Conservation (phyloP, 192 early-diverging fungal species). For the Gaertneriomyces sp. region DNA sequence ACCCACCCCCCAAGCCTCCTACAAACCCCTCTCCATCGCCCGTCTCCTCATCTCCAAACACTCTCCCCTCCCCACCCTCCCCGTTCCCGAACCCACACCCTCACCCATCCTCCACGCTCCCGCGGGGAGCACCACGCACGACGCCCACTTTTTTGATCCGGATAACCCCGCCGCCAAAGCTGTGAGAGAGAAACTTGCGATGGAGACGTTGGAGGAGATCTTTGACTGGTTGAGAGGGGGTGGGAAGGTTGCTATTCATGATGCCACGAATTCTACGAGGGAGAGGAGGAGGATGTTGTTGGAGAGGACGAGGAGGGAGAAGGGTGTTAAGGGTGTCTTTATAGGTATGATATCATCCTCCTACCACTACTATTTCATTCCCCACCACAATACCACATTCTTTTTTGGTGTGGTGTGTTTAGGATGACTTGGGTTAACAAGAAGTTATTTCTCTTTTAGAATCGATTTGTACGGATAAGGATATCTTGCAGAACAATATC, state of each 20-base stretch:
- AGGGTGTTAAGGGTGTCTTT: conserved; percentile 36
- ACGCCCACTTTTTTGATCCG: conserved; percentile 91
- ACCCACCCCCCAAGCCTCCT: not conserved
- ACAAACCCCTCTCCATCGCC: conserved; percentile 8
- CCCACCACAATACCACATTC: too few relatives aligned
- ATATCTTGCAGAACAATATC: conserved; percentile 79
- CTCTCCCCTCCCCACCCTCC: conserved; percentile 8
- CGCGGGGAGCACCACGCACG: conserved; percentile 56
- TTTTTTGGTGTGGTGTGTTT: too few relatives aligned
- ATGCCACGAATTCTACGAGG: conserved; percentile 94
- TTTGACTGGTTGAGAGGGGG: conserved; percentile 84
- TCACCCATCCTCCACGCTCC: conserved; percentile 31
- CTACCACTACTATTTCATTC: too few relatives aligned
- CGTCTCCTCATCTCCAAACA: conserved; percentile 16
- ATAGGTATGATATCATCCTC: too few relatives aligned
- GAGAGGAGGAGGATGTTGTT: conserved; percentile 60
- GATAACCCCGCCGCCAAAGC: conserved; percentile 71
- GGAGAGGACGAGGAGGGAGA: conserved; percentile 30
- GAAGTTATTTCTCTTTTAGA: too few relatives aligned
- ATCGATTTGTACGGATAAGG: conserved; percentile 78
- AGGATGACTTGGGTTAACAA: too few relatives aligned
- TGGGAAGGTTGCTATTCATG: conserved; percentile 79
- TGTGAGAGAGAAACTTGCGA: conserved; percentile 80
- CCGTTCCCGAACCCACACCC: conserved; percentile 29
- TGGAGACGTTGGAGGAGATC: conserved; percentile 88